Conservation (phyloP, 352 stramenopile genomes). For the Globisporangium splendens region DNA sequence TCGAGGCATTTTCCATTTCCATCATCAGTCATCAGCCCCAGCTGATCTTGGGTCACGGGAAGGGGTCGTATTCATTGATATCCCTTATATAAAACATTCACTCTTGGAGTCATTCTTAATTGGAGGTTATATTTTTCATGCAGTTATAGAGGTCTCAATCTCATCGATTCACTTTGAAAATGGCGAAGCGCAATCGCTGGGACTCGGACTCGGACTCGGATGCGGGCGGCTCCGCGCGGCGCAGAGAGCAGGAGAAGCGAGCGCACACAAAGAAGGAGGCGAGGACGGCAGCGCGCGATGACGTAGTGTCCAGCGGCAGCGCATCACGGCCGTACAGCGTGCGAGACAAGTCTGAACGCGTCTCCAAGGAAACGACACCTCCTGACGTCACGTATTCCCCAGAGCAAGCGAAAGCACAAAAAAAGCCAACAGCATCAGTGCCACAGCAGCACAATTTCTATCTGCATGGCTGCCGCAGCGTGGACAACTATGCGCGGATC, state of each 20-base stretch:
- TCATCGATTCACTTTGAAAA: not conserved
- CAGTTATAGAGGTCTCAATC: not conserved
- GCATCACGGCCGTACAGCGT: no score
- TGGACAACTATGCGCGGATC: slow-evolving; percentile 94
- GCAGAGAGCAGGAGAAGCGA: slow-evolving; percentile 10
- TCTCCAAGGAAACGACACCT: no score
- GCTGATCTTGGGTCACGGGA: no score
- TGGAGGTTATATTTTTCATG: not conserved
- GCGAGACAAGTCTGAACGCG: no score
- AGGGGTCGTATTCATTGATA: no score
- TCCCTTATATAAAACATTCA: no score
- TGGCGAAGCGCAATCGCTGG: slow-evolving; percentile 62
- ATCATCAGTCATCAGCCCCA: no score
- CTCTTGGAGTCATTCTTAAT: no score
- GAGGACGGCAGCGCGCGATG: no score
- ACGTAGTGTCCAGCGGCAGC: no score
- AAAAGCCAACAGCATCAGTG: not conserved
- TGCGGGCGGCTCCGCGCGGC: slow-evolving; percentile 4
- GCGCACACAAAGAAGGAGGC: not conserved
- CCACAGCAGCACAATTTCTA: slow-evolving; percentile 63
- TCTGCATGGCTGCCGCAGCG: slow-evolving; percentile 88
- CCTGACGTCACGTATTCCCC: slow-evolving; percentile 4
- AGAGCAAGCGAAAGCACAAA: not conserved
- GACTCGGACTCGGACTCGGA: slow-evolving; percentile 67
- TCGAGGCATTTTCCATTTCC: no score